Evolutionary conservation across 2,329 filamentous ascomycete genomes (phyloP).

Genomic region (Alternaria sp.): DNA sequence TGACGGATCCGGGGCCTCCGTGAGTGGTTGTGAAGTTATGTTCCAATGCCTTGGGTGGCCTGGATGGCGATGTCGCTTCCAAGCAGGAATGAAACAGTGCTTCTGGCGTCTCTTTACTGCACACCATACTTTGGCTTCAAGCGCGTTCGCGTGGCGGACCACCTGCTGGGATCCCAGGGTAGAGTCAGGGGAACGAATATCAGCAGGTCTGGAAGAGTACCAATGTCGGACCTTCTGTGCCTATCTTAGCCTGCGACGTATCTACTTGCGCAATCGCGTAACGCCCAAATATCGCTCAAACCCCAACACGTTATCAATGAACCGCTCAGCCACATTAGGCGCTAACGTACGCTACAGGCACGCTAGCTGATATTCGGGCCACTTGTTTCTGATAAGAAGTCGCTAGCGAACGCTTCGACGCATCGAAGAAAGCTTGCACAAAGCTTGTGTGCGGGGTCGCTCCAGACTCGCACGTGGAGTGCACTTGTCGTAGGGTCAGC

Average conservation of each 20-base stretch:
- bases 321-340: neutral
- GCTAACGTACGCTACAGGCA: neutral
- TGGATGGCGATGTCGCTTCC: neutral
- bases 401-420: conserved; percentile 3
- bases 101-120: neutral
- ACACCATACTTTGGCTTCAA: neutral
- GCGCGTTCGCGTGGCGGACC: neutral
- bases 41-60: neutral
- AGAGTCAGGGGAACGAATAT: neutral
- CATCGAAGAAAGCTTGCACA: neutral
- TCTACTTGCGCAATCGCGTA: neutral
- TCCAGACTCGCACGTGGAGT: neutral
- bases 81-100: neutral
- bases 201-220: neutral
- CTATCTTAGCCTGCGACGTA: neutral
- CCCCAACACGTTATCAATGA: conserved; percentile 2
- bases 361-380: neutral
- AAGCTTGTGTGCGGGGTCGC: conserved; percentile 1
- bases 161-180: neutral
- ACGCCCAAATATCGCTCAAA: conserved; percentile 1
- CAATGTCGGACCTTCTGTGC: neutral
- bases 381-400: neutral
- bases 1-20: conserved; percentile 1
- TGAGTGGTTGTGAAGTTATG: neutral
- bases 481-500: neutral